Evolutionary conservation across 2,329 filamentous ascomycete genomes (phyloP).

Genomic region (Neoscytalidium dimidiatum): DNA sequence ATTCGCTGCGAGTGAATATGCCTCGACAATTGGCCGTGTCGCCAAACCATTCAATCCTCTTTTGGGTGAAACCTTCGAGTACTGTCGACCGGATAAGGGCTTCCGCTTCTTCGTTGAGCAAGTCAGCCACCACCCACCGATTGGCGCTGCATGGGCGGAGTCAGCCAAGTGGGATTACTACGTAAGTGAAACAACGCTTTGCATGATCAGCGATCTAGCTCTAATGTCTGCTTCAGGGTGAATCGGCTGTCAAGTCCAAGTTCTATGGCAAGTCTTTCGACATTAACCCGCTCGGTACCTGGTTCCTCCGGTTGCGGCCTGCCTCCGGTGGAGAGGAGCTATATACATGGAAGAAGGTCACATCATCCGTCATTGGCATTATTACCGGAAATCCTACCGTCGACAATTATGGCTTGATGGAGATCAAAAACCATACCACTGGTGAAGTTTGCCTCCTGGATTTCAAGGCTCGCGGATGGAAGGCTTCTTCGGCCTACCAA

Average conservation of each 20-base stretch:
- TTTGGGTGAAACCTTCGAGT: conserved; percentile 95
- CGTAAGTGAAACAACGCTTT: conserved; percentile 38
- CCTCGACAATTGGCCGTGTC: conserved; percentile 92
- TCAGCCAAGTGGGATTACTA: conserved; percentile 94
- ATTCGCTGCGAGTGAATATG: conserved; percentile 95
- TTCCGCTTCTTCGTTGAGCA: conserved; percentile 99
- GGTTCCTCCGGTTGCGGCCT: conserved; percentile 87
- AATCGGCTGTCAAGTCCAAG: conserved; percentile 92
- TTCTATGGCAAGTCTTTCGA: conserved; percentile 98
- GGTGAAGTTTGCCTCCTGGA: conserved; percentile 87
- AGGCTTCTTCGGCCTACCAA: conserved; percentile 86
- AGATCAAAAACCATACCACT: conserved; percentile 95
- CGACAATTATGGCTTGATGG: conserved; percentile 98
- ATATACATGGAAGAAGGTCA: conserved; percentile 99
- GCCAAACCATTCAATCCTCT: conserved; percentile 98
- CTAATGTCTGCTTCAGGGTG: conserved; percentile 58
- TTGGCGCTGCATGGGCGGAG: conserved; percentile 92
- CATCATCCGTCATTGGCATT: conserved; percentile 95
- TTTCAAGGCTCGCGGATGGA: conserved; percentile 96
- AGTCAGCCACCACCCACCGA: conserved; percentile 93
- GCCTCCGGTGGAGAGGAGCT: conserved; percentile 76
- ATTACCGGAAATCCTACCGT: conserved; percentile 94
- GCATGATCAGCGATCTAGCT: neutral
- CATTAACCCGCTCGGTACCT: conserved; percentile 92
- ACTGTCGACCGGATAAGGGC: conserved; percentile 91